Conservation (phyloP, 306 rosid genomes). For the Cucumis cinereus region DNA sequence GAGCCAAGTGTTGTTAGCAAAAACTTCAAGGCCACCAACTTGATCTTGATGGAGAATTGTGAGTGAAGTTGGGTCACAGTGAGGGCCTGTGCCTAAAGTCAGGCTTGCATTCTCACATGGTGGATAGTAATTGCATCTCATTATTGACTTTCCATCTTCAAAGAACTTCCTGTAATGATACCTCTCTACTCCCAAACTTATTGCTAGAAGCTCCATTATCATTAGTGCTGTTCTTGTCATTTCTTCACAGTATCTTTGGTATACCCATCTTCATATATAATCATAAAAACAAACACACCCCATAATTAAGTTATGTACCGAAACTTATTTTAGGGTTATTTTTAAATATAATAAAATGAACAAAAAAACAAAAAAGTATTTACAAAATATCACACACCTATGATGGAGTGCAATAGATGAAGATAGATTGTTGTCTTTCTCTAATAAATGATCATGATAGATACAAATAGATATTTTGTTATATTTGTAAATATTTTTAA, state of each 20-base stretch:
- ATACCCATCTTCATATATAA: slow-evolving; percentile 30
- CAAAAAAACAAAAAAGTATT: too few species aligned
- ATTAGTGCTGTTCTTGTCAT: slow-evolving; percentile 30
- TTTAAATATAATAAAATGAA: too few species aligned
- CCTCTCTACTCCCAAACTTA: slow-evolving; percentile 54
- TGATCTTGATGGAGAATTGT: slow-evolving; percentile 78
- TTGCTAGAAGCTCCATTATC: slow-evolving; percentile 55
- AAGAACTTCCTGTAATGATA: slow-evolving; percentile 31
- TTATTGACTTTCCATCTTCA: slow-evolving; percentile 55
- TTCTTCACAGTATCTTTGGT: slow-evolving; percentile 57
- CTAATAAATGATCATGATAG: too few species aligned
- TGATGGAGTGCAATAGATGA: too few species aligned
- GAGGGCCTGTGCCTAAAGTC: slow-evolving; percentile 75
- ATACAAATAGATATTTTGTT: too few species aligned
- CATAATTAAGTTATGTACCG: too few species aligned
- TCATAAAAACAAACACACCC: background rate
- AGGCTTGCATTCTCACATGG: slow-evolving; percentile 39
- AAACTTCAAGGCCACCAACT: slow-evolving; percentile 65
- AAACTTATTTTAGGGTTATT: too few species aligned
- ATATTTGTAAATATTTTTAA: too few species aligned
- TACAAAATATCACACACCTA: too few species aligned
- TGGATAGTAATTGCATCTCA: slow-evolving; percentile 76
- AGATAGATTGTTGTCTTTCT: too few species aligned
- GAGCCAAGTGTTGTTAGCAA: slow-evolving; percentile 40
- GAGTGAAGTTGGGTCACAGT: slow-evolving; percentile 65